Percentiles rank a stretch among this genome's conserved stretches.
phyloP scores from a whole-genome alignment of 768 basidiomycete genomes.

The Naematelia encephala region DNA sequence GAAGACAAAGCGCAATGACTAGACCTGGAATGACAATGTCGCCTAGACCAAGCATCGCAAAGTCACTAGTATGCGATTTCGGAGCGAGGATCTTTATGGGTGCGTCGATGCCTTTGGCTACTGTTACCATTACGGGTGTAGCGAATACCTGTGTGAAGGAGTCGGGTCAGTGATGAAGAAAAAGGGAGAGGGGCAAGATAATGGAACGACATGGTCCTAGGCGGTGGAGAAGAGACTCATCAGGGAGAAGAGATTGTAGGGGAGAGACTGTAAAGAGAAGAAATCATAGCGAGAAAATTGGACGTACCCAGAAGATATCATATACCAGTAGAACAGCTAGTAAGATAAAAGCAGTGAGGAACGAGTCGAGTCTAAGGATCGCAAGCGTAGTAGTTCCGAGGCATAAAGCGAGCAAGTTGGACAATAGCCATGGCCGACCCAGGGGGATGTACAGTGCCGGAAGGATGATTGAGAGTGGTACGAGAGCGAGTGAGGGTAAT shows the following conservation, averaged over 20 bases:
- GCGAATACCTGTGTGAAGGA: constrained; percentile 27
- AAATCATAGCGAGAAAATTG: no score
- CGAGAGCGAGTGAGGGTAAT: constrained; percentile 48
- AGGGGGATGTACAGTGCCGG: constrained; percentile 61
- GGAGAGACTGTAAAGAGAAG: no score
- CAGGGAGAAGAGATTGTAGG: constrained; percentile 1
- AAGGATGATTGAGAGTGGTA: constrained; percentile 59
- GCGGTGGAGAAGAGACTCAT: not conserved
- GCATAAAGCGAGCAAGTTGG: constrained; percentile 69
- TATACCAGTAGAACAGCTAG: constrained; percentile 84
- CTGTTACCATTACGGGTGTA: constrained; percentile 68
- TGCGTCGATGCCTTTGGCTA: constrained; percentile 81
- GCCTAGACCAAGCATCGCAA: constrained; percentile 87
- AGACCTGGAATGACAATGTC: constrained; percentile 60
- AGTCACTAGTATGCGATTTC: constrained; percentile 54
- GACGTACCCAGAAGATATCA: constrained; percentile 78
- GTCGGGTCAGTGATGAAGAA: not conserved
- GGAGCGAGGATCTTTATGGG: constrained; percentile 78
- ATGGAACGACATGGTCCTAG: not conserved
- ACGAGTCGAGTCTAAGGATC: constrained; percentile 80
- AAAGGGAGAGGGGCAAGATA: constrained; percentile 9
- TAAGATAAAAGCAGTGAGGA: constrained; percentile 77
- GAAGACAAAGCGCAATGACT: constrained; percentile 78
- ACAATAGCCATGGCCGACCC: constrained; percentile 67
- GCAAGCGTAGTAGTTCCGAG: constrained; percentile 77